Base-by-base conservation (phyloP, 768 basidiomycete species). In the Suillus clintonianus region DNA sequence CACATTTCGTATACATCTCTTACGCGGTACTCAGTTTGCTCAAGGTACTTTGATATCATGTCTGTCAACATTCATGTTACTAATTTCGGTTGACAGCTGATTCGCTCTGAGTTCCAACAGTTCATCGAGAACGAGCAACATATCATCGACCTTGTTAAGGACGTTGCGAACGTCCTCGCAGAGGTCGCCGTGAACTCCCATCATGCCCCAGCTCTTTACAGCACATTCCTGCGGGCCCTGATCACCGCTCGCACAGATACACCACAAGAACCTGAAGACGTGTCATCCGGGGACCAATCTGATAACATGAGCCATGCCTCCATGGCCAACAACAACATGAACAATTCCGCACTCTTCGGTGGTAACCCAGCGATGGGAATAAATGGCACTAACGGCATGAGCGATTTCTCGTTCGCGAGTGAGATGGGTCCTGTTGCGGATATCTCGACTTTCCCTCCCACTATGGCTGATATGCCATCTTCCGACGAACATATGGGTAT, bases 121-220 rank as follows among this genome's bases (percentile, higher is more conserved):
- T 92, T 89, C 77, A 79, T 91, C 27, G 87, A 89, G 45, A 83
- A 90, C 65, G 92, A 94, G 70, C 85, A 88, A 60, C 84, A 85
- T 61, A 91, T 88, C 11, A 78, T 94, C 37, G 73, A 79, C 17
- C 82, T 92, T 48, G 90, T 92, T 48, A 89, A 86, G 59, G 93
- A 95, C 64, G 89, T 95, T 39, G 94, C 93, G 1, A 85, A 92
- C 63, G 82, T 88, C 0, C 84, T 99, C 30, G 93, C 94, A 65
- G 82, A 80, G 14, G 85, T 90, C 45, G 89, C 97, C 22, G 89
- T 88, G 32, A 91, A 91, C 71, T 81, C 89, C 1, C 79, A 85
- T 5, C 97, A 99, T 72, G 95, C 96, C 0, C 95, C 97, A 0
- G 91, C 93, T 6, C 82, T 99, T 43, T 98, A 98, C 80, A 88